These are phyloP conservation scores for Vaccinium corymbosum DNA, from an alignment of 148 eudicot species.

Conservation along the genomic window DNA sequence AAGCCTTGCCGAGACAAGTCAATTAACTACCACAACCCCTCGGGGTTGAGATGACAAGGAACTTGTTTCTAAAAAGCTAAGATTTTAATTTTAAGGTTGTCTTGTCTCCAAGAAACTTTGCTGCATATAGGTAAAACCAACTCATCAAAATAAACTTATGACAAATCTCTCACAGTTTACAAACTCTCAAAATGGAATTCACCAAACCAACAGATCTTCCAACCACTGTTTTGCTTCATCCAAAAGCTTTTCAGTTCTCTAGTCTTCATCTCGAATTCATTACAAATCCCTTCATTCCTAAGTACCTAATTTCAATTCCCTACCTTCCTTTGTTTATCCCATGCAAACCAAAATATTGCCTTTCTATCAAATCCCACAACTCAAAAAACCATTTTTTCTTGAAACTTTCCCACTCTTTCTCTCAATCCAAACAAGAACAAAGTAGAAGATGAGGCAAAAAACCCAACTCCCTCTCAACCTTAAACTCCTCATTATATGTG, in stretches of 20 bases:
- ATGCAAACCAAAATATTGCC: not conserved
- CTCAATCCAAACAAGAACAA: not conserved
- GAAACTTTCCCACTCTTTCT: not conserved
- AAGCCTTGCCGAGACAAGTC: no score
- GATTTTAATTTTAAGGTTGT: not conserved
- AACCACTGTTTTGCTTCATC: slow-evolving; percentile 31
- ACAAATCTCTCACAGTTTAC: not conserved
- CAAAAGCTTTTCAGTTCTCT: slow-evolving; percentile 29
- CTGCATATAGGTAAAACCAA: not conserved
- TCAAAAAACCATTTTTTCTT: not conserved
- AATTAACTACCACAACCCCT: no score
- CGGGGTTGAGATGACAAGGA: not conserved
- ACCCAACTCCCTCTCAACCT: slow-evolving; percentile 23
- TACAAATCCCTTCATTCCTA: slow-evolving; percentile 10
- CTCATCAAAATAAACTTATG: not conserved
- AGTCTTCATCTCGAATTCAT: slow-evolving; percentile 20
- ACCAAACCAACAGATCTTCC: slow-evolving; percentile 30
- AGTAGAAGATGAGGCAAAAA: slow-evolving; percentile 41
- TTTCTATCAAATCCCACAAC: not conserved
- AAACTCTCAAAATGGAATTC: not conserved
- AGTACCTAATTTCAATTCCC: not conserved
- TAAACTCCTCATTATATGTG: slow-evolving; percentile 35
- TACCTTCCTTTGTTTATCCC: not conserved
- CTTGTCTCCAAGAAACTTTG: not conserved
- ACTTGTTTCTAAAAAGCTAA: not conserved